A percentile compares a stretch with the other conserved stretches of the same genome.
These are phyloP conservation scores for Populus ilicifolia DNA, from an alignment of 345 rosid genomes.

Conservation along the genomic window DNA sequence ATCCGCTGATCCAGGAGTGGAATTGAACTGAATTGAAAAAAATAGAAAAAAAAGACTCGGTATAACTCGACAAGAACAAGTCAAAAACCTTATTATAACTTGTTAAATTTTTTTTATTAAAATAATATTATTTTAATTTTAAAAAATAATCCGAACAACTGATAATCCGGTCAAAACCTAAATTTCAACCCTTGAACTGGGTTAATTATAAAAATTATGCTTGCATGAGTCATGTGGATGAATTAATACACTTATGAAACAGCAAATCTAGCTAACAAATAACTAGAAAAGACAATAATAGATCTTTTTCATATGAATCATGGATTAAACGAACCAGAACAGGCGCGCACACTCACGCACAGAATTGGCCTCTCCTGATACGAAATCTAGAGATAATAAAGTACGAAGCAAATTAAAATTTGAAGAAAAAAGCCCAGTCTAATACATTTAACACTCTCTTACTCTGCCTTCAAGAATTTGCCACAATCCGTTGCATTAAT, in stretches of 20 bases:
- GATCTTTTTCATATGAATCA: background rate
- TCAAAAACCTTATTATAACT: no score
- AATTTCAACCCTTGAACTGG: no score
- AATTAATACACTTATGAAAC: conserved; percentile 11
- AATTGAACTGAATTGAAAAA: no score
- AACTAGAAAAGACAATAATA: background rate
- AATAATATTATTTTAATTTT: no score
- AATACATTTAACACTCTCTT: background rate
- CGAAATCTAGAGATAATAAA: background rate
- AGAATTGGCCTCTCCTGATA: background rate
- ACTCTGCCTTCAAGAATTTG: background rate
- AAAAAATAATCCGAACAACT: no score
- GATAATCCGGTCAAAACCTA: no score
- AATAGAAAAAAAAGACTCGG: no score
- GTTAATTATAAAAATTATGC: no score
- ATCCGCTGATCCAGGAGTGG: no score
- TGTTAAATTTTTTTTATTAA: no score
- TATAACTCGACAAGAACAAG: no score
- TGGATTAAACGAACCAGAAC: background rate
- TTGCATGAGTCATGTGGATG: no score
- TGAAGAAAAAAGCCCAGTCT: background rate
- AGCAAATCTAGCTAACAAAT: background rate
- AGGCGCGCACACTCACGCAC: background rate
- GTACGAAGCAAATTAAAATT: background rate
- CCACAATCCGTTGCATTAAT: background rate